Evolutionary conservation across 2,329 filamentous ascomycete genomes (phyloP).

Genomic region (Fragosphaeria purpurea): DNA sequence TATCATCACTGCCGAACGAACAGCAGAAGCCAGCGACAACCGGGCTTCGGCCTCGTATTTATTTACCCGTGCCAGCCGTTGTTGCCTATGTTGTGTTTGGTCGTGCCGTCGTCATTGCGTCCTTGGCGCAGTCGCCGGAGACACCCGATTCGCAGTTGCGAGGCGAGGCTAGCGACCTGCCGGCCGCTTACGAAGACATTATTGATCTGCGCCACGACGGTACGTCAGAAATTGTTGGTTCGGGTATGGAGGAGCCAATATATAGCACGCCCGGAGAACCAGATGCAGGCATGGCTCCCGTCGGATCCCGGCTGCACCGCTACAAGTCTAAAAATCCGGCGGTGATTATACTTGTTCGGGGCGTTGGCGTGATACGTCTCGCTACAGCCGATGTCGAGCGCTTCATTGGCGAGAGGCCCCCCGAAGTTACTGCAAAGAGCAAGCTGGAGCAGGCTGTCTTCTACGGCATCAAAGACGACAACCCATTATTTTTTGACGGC

Average conservation of each 20-base stretch:
- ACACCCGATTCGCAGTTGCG: conserved; percentile 69
- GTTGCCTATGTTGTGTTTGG: conserved; percentile 77
- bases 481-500: conserved; percentile 75
- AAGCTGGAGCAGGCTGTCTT: conserved; percentile 94
- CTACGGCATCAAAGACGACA: conserved; percentile 72
- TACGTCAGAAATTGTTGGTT: conserved; percentile 53
- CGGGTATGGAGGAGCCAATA: conserved; percentile 52
- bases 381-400: conserved; percentile 48
- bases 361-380: conserved; percentile 51
- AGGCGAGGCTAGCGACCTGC: conserved; percentile 49
- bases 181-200: conserved; percentile 72
- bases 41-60: conserved; percentile 57
- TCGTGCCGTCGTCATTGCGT: conserved; percentile 66
- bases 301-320: conserved; percentile 32
- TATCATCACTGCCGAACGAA: conserved; percentile 33
- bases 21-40: conserved; percentile 26
- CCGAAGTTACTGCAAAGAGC: conserved; percentile 66
- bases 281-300: neutral
- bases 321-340: conserved; percentile 52
- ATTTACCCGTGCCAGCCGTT: conserved; percentile 67
- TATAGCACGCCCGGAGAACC: conserved; percentile 21
- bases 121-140: conserved; percentile 56
- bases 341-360: conserved; percentile 51
- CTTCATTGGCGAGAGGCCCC: conserved; percentile 47
- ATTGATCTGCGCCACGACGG: conserved; percentile 65